These are phyloP conservation scores for Ormosia emarginata DNA, from an alignment of 306 rosid genomes.

Conservation along the genomic window DNA sequence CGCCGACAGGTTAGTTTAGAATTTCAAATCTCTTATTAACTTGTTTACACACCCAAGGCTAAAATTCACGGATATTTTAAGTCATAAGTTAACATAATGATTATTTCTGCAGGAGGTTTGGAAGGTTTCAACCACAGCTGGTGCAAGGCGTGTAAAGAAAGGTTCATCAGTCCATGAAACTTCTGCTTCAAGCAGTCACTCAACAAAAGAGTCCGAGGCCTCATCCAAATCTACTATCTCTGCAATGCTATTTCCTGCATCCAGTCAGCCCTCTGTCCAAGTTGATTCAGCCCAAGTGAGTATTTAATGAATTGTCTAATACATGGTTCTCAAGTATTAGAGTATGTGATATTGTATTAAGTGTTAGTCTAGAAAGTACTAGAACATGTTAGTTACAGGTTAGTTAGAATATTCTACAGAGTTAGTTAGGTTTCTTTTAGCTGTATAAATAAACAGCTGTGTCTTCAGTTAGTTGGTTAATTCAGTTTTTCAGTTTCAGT, in stretches of 20 bases:
- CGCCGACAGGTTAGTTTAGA: slow-evolving; percentile 76
- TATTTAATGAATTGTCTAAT: slow-evolving; percentile 20
- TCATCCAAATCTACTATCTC: slow-evolving; percentile 48
- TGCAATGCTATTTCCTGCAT: slow-evolving; percentile 33
- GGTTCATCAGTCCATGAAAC: slow-evolving; percentile 56
- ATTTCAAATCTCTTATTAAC: neutral
- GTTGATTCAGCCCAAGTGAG: slow-evolving; percentile 62
- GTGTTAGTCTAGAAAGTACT: too few relatives aligned
- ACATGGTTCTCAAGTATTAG: slow-evolving; percentile 13
- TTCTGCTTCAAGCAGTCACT: slow-evolving; percentile 43
- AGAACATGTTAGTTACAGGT: too few relatives aligned
- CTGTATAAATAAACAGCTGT: too few relatives aligned
- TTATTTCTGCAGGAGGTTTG: slow-evolving; percentile 77
- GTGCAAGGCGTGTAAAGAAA: slow-evolving; percentile 79
- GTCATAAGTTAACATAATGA: neutral
- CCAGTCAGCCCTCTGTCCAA: slow-evolving; percentile 41
- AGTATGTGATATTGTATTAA: too few relatives aligned
- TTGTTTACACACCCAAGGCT: slow-evolving; percentile 6
- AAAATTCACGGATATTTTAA: slow-evolving; percentile 16
- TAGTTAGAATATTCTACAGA: too few relatives aligned
- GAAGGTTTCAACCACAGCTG: slow-evolving; percentile 96
- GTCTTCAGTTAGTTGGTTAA: too few relatives aligned
- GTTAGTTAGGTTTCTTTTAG: too few relatives aligned
- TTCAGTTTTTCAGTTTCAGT: too few relatives aligned
- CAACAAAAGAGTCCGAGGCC: slow-evolving; percentile 58